Percentiles rank a stretch among this genome's conserved stretches.
Evolutionary conservation across 2,329 filamentous ascomycete genomes (phyloP).

Genomic region (Elsinoe batatas): DNA sequence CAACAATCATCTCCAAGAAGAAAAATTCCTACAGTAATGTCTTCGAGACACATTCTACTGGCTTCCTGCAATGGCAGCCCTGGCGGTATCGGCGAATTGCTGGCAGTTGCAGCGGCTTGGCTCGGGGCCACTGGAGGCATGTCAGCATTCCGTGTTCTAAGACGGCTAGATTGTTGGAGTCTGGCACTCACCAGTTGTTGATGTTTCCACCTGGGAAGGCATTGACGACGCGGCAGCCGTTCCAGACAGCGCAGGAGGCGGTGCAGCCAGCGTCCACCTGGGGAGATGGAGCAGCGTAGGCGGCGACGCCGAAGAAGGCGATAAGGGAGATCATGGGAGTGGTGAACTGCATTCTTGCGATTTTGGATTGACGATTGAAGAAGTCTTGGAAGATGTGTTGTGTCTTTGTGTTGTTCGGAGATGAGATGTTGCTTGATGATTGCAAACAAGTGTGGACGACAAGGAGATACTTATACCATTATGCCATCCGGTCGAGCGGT

Average conservation of each 20-base stretch:
- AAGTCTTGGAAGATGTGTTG: too few relatives aligned
- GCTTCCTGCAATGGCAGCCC: background rate
- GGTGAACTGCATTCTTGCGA: background rate
- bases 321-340: background rate
- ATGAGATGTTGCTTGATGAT: too few relatives aligned
- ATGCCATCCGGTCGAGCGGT: too few relatives aligned
- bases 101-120: background rate
- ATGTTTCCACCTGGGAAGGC: background rate
- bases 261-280: background rate
- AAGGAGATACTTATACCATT: too few relatives aligned
- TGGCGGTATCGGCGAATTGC: background rate
- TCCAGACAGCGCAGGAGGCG: background rate
- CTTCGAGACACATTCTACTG: too few relatives aligned
- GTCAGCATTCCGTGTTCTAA: background rate
- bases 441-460: too few relatives aligned
- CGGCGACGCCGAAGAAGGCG: background rate
- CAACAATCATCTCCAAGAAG: too few relatives aligned
- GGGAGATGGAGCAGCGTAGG: background rate
- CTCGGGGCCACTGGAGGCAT: background rate
- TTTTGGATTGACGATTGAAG: background rate
- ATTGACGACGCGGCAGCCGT: background rate
- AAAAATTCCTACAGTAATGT: too few relatives aligned
- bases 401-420: too few relatives aligned
- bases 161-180: background rate
- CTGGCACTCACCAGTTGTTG: background rate